Percentiles rank a stretch among this genome's conserved stretches.
These are phyloP conservation scores for Vigna angularis DNA, from an alignment of 306 rosid genomes.

Conservation along the genomic window DNA sequence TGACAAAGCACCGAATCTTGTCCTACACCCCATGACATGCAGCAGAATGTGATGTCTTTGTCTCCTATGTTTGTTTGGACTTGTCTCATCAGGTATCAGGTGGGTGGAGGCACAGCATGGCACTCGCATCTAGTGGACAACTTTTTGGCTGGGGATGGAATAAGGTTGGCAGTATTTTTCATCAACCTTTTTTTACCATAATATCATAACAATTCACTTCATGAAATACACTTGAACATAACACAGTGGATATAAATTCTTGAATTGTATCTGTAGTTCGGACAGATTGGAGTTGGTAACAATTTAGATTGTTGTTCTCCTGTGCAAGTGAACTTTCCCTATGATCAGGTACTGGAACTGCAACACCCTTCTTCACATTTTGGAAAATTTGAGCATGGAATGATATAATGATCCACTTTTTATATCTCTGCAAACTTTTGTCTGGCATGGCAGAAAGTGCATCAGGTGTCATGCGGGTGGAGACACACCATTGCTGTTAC, in stretches of 20 bases:
- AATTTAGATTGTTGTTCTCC: conserved; percentile 77
- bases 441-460: conserved; percentile 68
- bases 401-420: neutral
- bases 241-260: conserved; percentile 17
- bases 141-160: conserved; percentile 99
- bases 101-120: conserved; percentile 99
- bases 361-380: conserved; percentile 29
- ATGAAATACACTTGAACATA: neutral
- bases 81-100: conserved; percentile 81
- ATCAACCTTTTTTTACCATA: conserved; percentile 1
- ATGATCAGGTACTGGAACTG: conserved; percentile 61
- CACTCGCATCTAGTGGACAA: conserved; percentile 75
- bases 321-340: conserved; percentile 68
- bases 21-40: neutral
- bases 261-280: conserved; percentile 66
- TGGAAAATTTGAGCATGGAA: neutral
- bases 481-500: conserved; percentile 88
- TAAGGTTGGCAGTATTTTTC: conserved; percentile 61
- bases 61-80: conserved; percentile 39
- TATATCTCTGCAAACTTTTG: conserved; percentile 24
- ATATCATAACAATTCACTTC: neutral
- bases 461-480: conserved; percentile 87
- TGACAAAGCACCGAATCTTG: neutral
- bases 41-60: neutral
- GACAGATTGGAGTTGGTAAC: conserved; percentile 92